A percentile compares a stretch with the other conserved stretches of the same genome.
Conservation (phyloP, 2,329 filamentous ascomycete species). For the Colletotrichum sp. region DNA sequence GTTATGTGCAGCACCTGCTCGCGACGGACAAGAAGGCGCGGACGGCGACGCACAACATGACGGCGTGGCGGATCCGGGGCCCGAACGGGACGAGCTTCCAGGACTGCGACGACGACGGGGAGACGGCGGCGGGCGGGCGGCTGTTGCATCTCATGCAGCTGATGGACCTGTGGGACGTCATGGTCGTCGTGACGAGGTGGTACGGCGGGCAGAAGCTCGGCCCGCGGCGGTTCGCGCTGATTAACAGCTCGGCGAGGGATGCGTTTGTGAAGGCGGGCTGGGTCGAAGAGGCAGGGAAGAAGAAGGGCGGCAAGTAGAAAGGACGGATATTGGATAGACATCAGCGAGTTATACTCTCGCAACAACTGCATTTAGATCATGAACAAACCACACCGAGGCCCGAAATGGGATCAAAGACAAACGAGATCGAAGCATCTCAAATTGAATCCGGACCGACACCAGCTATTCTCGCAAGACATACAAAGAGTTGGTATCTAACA, state of each 20-base stretch:
- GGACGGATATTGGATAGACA: background rate
- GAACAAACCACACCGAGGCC: background rate
- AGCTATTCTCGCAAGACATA: constrained; percentile 5
- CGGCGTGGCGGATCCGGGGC: constrained; percentile 82
- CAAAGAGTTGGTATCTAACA: constrained; percentile 21
- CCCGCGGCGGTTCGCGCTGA: constrained; percentile 87
- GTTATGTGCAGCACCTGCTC: constrained; percentile 76
- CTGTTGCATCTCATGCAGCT: constrained; percentile 90
- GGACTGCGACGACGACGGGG: constrained; percentile 96
- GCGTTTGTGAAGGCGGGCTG: constrained; percentile 80
- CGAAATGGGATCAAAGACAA: background rate
- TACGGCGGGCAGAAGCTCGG: constrained; percentile 92
- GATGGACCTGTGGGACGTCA: constrained; percentile 91
- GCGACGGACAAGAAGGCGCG: constrained; percentile 83
- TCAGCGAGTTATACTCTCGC: background rate
- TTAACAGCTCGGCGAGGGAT: constrained; percentile 86
- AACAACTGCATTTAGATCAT: background rate
- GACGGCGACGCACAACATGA: constrained; percentile 94
- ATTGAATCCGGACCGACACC: background rate
- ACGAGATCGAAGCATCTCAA: background rate
- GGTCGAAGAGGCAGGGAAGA: constrained; percentile 59
- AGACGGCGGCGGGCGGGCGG: constrained; percentile 87
- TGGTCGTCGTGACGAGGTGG: constrained; percentile 95
- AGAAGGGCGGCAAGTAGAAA: constrained; percentile 38
- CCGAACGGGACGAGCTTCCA: constrained; percentile 68